Percentiles rank a stretch among this genome's conserved stretches.
These are phyloP conservation scores for Aspergillus fumigatus DNA, from an alignment of 2,329 filamentous ascomycete species.

Conservation along the genomic window DNA sequence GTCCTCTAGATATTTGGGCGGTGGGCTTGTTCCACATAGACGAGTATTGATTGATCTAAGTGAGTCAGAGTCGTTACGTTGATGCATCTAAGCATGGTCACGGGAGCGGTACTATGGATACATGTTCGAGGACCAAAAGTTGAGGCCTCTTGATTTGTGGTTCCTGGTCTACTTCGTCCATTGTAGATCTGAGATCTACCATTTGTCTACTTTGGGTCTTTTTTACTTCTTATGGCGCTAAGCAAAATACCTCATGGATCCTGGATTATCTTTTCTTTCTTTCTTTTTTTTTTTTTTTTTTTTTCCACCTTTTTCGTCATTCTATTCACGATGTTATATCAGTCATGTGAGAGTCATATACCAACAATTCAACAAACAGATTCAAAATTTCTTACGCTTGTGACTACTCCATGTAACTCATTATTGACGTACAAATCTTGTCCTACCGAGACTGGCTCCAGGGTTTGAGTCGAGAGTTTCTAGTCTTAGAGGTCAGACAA, in stretches of 20 bases:
- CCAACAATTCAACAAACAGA: background rate
- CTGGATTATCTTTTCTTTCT: background rate
- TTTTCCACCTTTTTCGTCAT: constrained; percentile 3
- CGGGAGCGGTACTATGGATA: background rate
- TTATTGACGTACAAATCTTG: no score
- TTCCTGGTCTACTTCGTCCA: background rate
- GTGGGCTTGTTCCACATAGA: constrained; percentile 8
- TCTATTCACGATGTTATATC: constrained; percentile 1
- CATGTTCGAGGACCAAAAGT: constrained; percentile 11
- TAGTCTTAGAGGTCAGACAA: background rate
- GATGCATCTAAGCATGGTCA: background rate
- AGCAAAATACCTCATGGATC: background rate
- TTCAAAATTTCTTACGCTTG: background rate
- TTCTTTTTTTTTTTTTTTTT: background rate
- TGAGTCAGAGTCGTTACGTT: background rate
- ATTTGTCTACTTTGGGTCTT: background rate
- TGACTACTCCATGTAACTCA: background rate
- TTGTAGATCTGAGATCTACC: background rate
- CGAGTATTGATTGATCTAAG: constrained; percentile 5
- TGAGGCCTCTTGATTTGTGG: constrained; percentile 10
- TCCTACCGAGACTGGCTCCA: no score
- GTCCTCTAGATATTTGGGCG: background rate
- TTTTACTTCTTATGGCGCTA: background rate
- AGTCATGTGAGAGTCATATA: background rate
- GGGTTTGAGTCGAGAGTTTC: background rate